phyloP scores from a whole-genome alignment of 1,284 basidiomycete species.

The Grifola frondosa region DNA sequence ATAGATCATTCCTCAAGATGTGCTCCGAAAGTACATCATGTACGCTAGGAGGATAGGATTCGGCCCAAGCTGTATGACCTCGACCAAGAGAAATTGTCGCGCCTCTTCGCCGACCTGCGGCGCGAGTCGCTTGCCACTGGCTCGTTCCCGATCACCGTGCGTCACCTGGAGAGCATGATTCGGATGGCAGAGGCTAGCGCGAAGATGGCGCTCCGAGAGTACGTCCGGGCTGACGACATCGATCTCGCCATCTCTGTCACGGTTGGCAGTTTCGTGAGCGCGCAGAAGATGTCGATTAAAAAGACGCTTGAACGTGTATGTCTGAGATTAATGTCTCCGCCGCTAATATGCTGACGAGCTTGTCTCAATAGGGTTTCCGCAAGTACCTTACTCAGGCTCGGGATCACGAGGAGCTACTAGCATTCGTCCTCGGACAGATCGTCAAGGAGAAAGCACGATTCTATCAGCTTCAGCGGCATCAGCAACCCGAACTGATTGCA shows the following conservation, averaged over 20 bases:
- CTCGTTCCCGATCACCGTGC: conserved; percentile 97
- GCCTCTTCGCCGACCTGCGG: conserved; percentile 95
- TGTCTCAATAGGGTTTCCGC: conserved; percentile 74
- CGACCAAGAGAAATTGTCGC: conserved; percentile 93
- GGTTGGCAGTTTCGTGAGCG: conserved; percentile 91
- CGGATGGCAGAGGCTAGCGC: conserved; percentile 98
- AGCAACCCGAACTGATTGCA: conserved; percentile 73
- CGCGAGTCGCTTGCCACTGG: conserved; percentile 96
- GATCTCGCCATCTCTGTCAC: conserved; percentile 96
- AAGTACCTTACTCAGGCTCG: conserved; percentile 95
- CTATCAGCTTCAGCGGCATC: conserved; percentile 73
- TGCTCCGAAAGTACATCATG: conserved; percentile 99
- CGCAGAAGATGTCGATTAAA: conserved; percentile 99
- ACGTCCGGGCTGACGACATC: conserved; percentile 94
- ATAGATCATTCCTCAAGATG: conserved; percentile 94
- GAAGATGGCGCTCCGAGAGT: conserved; percentile 97
- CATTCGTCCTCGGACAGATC: conserved; percentile 92
- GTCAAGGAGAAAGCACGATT: conserved; percentile 94
- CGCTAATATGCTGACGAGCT: conserved; percentile 5
- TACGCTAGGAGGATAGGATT: conserved; percentile 93
- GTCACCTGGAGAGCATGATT: conserved; percentile 98
- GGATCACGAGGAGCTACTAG: conserved; percentile 93
- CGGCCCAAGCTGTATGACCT: conserved; percentile 91
- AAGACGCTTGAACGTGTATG: conserved; percentile 92
- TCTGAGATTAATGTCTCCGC: conserved; percentile 16